Base-by-base conservation (phyloP, 441 rosid genomes). In the Biscutella laevigata region DNA sequence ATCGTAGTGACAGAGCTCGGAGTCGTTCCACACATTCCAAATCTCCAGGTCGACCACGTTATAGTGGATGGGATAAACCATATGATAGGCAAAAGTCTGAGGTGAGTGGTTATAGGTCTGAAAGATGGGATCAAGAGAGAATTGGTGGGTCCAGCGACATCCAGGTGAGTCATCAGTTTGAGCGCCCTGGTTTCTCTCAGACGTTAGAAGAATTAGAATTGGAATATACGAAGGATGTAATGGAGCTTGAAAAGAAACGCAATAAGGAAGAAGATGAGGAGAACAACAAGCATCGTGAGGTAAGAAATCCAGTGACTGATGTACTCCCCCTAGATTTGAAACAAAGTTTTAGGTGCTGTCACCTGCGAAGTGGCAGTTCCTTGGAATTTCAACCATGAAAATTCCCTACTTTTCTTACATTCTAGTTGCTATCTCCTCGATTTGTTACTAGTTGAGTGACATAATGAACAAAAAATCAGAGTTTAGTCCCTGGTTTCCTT, bases 251-350 rank as follows among this genome's bases (percentile, higher is more conserved):
- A 63, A 79, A 75, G 73, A 77, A 83, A 64, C 82, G 79, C 14
- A 82, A 82, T 47, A 88, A 84, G 71, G 95, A 87, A 76, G 96
- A 83, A 78, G 95, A 86, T 42, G 96, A 82, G 61, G 96, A 92
- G 73, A 92, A 83, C 75, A 77, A 52, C 74, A 92, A 83, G 71
- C 96, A 92, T 62, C 84, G 94, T 7, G 95, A 88, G 94, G 98
- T 92, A 88, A 68, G 75, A 64, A 59, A 67, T 47, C 48, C 62
- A 47, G 67, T 49, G 62, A 67, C 67, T 40, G 59, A 32, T 59
- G 46, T 52, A 44, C 33, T 53, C 52, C 7, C 25, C 14, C 24
- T 59, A 52, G 52, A 52, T 59, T 29, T 27, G 17, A 29, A 44
- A 37, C 48, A 50, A 25, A 50, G 35, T 66, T 29, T 53, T 54